Percentiles rank a stretch among this genome's conserved stretches.
phyloP scores from a whole-genome alignment of 805 yeast species.

The Yamadazyma olivae region DNA sequence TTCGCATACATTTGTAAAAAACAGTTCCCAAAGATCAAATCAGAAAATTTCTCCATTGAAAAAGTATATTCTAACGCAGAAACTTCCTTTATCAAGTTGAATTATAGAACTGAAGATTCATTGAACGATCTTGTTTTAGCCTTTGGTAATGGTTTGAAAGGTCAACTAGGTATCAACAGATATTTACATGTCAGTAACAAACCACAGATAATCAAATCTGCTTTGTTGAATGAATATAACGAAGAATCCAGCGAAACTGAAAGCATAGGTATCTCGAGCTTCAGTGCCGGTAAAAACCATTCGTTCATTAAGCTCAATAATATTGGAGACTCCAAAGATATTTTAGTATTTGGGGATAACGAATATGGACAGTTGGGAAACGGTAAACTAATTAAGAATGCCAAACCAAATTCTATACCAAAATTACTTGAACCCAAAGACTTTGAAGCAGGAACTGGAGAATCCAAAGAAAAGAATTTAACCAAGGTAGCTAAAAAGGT shows the following conservation, averaged over 20 bases:
- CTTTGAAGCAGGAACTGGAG: constrained; percentile 12
- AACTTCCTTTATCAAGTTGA: constrained; percentile 37
- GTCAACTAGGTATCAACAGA: constrained; percentile 80
- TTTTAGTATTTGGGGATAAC: constrained; percentile 82
- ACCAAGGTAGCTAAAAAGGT: constrained; percentile 27
- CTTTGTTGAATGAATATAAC: constrained; percentile 54
- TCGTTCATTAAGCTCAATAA: constrained; percentile 56
- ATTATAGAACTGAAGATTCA: constrained; percentile 16
- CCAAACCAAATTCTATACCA: constrained; percentile 55
- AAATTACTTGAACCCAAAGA: constrained; percentile 55
- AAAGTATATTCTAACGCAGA: constrained; percentile 58
- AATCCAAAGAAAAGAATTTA: constrained; percentile 11
- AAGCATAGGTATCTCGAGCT: constrained; percentile 45
- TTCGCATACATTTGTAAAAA: constrained; percentile 13
- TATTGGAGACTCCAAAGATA: constrained; percentile 44
- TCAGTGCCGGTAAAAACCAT: constrained; percentile 68
- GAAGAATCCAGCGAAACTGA: constrained; percentile 41
- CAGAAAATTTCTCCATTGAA: constrained; percentile 26
- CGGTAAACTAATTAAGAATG: constrained; percentile 63
- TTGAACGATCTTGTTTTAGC: constrained; percentile 40
- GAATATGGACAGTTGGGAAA: constrained; percentile 81
- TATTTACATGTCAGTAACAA: constrained; percentile 69
- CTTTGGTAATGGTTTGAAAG: constrained; percentile 83
- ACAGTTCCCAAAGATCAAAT: constrained; percentile 38
- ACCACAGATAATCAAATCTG: constrained; percentile 57